These are phyloP conservation scores for Cyanidioschyzon merolae DNA, from an alignment of 23 red algal species.

Conservation along the genomic window DNA sequence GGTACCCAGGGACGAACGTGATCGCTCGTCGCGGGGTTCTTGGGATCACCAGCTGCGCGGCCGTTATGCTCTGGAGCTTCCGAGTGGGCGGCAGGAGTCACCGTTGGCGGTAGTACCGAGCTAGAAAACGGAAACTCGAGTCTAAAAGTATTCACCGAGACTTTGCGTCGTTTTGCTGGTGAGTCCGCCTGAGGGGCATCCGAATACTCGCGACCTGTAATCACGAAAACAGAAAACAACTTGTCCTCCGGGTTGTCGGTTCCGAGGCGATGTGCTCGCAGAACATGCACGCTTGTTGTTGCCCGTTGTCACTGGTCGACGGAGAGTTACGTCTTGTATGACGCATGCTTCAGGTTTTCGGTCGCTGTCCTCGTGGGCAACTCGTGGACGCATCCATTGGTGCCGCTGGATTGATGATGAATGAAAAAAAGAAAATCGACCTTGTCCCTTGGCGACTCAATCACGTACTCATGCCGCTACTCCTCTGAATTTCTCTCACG, in stretches of 20 bases:
- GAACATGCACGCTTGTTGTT: conserved; percentile 79
- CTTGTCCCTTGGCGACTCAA: too few relatives aligned
- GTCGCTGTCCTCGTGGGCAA: too few relatives aligned
- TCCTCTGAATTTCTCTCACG: too few relatives aligned
- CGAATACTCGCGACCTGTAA: conserved; percentile 78
- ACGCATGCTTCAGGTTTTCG: too few relatives aligned
- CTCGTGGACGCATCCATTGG: too few relatives aligned
- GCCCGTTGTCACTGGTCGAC: too few relatives aligned
- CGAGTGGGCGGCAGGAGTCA: conserved; percentile 72
- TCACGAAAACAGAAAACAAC: conserved; percentile 86
- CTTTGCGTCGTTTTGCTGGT: conserved; percentile 96
- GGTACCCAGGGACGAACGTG: too few relatives aligned
- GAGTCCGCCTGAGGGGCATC: conserved; percentile 83
- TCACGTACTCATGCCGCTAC: too few relatives aligned
- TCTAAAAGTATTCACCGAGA: conserved; percentile 88
- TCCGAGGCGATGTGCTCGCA: conserved; percentile 53
- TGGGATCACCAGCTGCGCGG: conserved; percentile 14
- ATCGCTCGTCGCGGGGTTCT: too few relatives aligned
- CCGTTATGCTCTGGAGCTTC: conserved; percentile 53
- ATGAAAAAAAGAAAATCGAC: too few relatives aligned
- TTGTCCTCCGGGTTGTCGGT: conserved; percentile 81
- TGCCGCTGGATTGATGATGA: too few relatives aligned
- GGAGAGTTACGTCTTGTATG: too few relatives aligned
- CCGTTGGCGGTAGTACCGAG: conserved; percentile 72
- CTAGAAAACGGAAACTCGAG: conserved; percentile 72